Percentiles rank a stretch among this genome's conserved stretches.
These are phyloP conservation scores for Exophiala dermatitidis DNA, from an alignment of 2,329 filamentous ascomycete genomes.

Conservation along the genomic window DNA sequence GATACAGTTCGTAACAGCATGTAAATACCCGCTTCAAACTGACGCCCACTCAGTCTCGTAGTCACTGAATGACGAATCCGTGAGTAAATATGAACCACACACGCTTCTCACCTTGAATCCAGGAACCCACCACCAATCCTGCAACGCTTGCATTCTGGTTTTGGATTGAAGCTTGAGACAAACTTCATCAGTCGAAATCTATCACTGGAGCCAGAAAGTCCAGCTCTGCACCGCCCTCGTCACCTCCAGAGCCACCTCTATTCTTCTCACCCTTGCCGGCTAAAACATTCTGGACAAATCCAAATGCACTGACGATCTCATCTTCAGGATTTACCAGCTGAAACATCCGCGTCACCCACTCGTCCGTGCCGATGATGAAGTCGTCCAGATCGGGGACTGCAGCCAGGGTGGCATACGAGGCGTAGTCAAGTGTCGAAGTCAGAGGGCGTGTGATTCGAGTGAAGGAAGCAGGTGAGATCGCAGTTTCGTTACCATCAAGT, in stretches of 20 bases:
- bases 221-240: neutral
- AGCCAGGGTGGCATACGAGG: constrained; percentile 9
- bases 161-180: too few relatives aligned
- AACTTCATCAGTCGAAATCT: neutral
- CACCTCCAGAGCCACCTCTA: neutral
- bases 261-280: constrained; percentile 8
- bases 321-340: constrained; percentile 7
- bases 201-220: constrained; percentile 14
- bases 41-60: neutral
- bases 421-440: constrained; percentile 3
- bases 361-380: constrained; percentile 13
- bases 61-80: neutral
- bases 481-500: neutral
- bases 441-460: constrained; percentile 3
- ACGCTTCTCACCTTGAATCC: neutral
- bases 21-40: too few relatives aligned
- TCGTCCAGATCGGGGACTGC: constrained; percentile 8
- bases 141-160: neutral
- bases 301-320: constrained; percentile 12
- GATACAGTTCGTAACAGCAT: neutral
- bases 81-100: neutral
- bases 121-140: neutral
- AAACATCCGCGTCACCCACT: constrained; percentile 17
- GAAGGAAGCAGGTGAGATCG: neutral
- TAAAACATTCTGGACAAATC: constrained; percentile 19